These are phyloP conservation scores for Begonia masoniana DNA, from an alignment of 306 rosid species.

Conservation along the genomic window DNA sequence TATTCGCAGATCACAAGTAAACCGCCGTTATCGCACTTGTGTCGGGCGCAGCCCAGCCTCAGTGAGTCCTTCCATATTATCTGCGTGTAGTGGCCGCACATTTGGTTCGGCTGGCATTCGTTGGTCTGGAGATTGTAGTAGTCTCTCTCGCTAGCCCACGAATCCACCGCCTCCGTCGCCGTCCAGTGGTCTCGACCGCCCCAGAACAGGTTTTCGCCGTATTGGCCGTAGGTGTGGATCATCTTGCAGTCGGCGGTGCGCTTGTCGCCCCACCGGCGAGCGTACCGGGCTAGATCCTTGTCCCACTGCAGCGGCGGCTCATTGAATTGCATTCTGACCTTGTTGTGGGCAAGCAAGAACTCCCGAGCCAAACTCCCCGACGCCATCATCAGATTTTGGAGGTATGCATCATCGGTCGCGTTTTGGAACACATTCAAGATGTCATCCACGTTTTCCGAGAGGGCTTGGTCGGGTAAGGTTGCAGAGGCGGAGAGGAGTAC, in stretches of 20 bases:
- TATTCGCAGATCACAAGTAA: constrained; percentile 44
- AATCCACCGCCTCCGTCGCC: constrained; percentile 26
- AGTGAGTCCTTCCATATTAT: constrained; percentile 37
- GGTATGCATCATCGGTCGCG: neutral
- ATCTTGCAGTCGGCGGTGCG: constrained; percentile 24
- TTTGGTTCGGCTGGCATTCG: constrained; percentile 9
- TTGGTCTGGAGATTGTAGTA: constrained; percentile 11
- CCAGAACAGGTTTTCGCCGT: constrained; percentile 65
- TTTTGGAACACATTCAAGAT: no score
- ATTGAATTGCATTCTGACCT: constrained; percentile 13
- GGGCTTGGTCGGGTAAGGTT: neutral
- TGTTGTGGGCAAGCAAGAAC: constrained; percentile 44
- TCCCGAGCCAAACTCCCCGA: constrained; percentile 6
- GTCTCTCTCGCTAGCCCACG: constrained; percentile 24
- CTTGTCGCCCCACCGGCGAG: constrained; percentile 17
- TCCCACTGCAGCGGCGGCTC: constrained; percentile 26
- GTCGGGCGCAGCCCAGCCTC: constrained; percentile 36
- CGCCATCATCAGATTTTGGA: neutral
- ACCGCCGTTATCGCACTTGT: constrained; percentile 5
- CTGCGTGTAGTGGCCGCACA: constrained; percentile 68
- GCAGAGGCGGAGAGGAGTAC: neutral
- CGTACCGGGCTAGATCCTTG: constrained; percentile 20
- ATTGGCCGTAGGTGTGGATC: constrained; percentile 19
- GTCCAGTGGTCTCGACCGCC: constrained; percentile 17
- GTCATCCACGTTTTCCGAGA: neutral